Evolutionary conservation across 805 yeast genomes (phyloP).

Genomic region (Wickerhamomyces pijperi): DNA sequence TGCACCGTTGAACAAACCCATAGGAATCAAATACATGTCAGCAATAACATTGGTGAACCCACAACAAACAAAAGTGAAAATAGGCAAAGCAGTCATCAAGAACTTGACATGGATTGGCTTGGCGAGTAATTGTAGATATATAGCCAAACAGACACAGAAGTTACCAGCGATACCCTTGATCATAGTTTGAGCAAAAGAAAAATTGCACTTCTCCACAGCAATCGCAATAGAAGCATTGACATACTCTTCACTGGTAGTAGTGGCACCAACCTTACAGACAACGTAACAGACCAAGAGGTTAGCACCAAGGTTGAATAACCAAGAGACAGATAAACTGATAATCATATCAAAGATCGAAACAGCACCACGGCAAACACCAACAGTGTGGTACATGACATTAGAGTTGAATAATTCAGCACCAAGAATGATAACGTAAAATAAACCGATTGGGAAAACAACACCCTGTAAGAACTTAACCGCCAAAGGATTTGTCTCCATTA

Average conservation of each 20-base stretch:
- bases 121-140: conserved; percentile 66
- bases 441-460: conserved; percentile 53
- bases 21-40: conserved; percentile 61
- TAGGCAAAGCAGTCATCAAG: conserved; percentile 50
- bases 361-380: conserved; percentile 60
- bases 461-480: conserved; percentile 47
- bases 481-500: conserved; percentile 36
- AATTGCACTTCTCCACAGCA: conserved; percentile 30
- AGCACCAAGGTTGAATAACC: conserved; percentile 54
- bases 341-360: conserved; percentile 51
- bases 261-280: conserved; percentile 45
- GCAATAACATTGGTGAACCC: conserved; percentile 79
- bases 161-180: conserved; percentile 69
- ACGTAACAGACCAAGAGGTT: conserved; percentile 57
- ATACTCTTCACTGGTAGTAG: conserved; percentile 30
- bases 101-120: conserved; percentile 72
- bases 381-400: conserved; percentile 59
- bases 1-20: conserved; percentile 60
- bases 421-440: conserved; percentile 62
- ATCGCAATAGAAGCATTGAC: conserved; percentile 37
- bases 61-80: conserved; percentile 66
- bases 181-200: conserved; percentile 49
- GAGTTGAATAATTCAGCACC: conserved; percentile 74
- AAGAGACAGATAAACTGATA: conserved; percentile 57
- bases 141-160: conserved; percentile 65